Conservation (phyloP, 108 stramenopile genomes). For the Nitzschia palea region DNA sequence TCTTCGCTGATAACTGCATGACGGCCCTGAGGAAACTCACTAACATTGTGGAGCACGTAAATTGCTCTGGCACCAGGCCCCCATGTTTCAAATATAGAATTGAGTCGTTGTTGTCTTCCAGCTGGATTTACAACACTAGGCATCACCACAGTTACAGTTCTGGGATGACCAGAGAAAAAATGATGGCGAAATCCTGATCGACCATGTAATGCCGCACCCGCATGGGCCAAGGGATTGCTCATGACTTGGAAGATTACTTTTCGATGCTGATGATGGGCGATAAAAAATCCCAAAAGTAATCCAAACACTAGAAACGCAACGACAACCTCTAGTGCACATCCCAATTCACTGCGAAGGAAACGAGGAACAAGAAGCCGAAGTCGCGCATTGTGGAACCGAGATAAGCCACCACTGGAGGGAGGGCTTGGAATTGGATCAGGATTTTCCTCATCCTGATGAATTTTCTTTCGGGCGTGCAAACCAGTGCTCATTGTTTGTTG, state of each 20-base stretch:
- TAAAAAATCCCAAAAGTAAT: constrained; percentile 39
- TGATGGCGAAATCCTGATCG: constrained; percentile 51
- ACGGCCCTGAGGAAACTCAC: constrained; percentile 54
- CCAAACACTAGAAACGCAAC: constrained; percentile 38
- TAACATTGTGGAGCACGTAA: constrained; percentile 63
- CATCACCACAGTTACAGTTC: constrained; percentile 72
- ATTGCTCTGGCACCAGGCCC: constrained; percentile 67
- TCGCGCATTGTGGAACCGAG: not conserved
- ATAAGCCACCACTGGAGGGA: not conserved
- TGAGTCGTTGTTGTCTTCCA: constrained; percentile 51
- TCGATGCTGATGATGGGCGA: constrained; percentile 48
- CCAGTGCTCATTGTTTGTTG: constrained; percentile 26
- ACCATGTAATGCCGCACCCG: constrained; percentile 25
- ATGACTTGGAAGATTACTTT: constrained; percentile 47
- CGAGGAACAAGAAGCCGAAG: not conserved
- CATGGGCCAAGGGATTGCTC: constrained; percentile 38
- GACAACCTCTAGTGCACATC: constrained; percentile 34
- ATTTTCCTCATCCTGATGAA: not conserved
- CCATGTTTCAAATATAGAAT: constrained; percentile 84
- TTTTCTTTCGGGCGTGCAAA: constrained; percentile 20
- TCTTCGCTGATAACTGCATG: constrained; percentile 42
- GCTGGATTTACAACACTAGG: constrained; percentile 81
- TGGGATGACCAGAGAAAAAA: constrained; percentile 51
- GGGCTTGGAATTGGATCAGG: not conserved
- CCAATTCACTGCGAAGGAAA: constrained; percentile 32